A percentile compares a stretch with the other conserved stretches of the same genome.
phyloP scores from a whole-genome alignment of 2,329 filamentous ascomycete genomes.

The Hymenoscyphus scutula region DNA sequence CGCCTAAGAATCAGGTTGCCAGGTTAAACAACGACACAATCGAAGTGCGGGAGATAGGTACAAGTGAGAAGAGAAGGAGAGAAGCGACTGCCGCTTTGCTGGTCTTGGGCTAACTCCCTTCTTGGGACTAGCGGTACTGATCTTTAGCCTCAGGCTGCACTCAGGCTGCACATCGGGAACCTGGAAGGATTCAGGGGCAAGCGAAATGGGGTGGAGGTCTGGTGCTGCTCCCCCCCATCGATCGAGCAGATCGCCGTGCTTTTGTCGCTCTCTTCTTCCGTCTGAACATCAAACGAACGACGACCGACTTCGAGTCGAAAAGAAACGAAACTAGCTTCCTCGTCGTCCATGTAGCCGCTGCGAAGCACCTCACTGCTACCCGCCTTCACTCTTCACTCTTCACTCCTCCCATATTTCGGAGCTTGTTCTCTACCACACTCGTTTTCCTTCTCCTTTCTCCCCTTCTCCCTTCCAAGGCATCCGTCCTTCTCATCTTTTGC shows the following conservation, averaged over 20 bases:
- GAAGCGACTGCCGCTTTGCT: constrained; percentile 1
- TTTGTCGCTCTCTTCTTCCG: not conserved
- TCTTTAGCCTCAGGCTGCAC: not conserved
- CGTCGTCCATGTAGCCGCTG: constrained; percentile 20
- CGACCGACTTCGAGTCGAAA: not conserved
- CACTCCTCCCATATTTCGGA: constrained; percentile 17
- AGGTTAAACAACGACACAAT: not conserved
- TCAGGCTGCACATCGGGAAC: too few relatives aligned
- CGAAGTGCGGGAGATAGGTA: not conserved
- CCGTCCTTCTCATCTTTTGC: too few relatives aligned
- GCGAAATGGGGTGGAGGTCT: not conserved
- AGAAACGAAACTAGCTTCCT: constrained; percentile 9
- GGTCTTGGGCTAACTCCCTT: not conserved
- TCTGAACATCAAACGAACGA: constrained; percentile 1
- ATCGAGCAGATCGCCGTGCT: not conserved
- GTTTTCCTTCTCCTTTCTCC: constrained; percentile 20
- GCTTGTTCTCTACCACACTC: constrained; percentile 31
- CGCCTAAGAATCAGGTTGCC: not conserved
- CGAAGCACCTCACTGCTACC: constrained; percentile 4
- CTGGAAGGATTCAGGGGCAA: not conserved
- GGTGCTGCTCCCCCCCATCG: too few relatives aligned
- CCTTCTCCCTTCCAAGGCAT: constrained; percentile 6
- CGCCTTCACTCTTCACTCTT: constrained; percentile 5
- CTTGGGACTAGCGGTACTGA: not conserved
- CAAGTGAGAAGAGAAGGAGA: not conserved